Conservation (phyloP, 2,329 filamentous ascomycete species). For the Cladosporium sp. region DNA sequence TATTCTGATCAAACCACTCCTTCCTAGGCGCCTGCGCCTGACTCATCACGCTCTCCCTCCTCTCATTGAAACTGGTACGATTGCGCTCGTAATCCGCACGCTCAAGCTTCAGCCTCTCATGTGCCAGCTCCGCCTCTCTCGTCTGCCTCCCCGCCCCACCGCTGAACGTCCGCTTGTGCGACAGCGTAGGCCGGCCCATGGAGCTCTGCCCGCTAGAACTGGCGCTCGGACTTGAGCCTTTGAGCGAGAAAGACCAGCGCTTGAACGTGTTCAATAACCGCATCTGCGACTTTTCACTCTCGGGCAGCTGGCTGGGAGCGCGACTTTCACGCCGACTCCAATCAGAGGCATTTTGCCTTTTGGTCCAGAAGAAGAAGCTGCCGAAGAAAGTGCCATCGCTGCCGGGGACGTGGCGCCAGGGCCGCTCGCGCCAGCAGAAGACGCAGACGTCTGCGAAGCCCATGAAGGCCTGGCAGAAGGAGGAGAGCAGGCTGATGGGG, state of each 20-base stretch:
- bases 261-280: slow-evolving; percentile 14
- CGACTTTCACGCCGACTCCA: slow-evolving; percentile 11
- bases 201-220: slow-evolving; percentile 7
- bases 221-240: slow-evolving; percentile 1
- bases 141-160: slow-evolving; percentile 30
- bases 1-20: slow-evolving; percentile 28
- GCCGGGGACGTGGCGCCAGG: slow-evolving; percentile 58
- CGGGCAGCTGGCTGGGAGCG: slow-evolving; percentile 6
- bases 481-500: slow-evolving; percentile 51
- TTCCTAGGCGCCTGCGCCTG: slow-evolving; percentile 14
- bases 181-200: slow-evolving; percentile 12
- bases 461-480: slow-evolving; percentile 60
- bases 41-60: slow-evolving; percentile 17
- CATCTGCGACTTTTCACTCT: slow-evolving; percentile 13
- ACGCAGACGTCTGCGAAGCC: slow-evolving; percentile 65
- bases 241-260: slow-evolving; percentile 6
- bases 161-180: slow-evolving; percentile 26
- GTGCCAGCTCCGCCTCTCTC: slow-evolving; percentile 33
- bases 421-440: slow-evolving; percentile 66
- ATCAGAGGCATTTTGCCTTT: neutral
- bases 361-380: slow-evolving; percentile 33
- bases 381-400: slow-evolving; percentile 40
- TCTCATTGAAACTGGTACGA: slow-evolving; percentile 19
- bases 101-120: slow-evolving; percentile 37
- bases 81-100: slow-evolving; percentile 26